A percentile compares a stretch with the other conserved stretches of the same genome.
Evolutionary conservation across 257 asterid genomes (phyloP).

Genomic region (Ajuga chamaepitys): DNA sequence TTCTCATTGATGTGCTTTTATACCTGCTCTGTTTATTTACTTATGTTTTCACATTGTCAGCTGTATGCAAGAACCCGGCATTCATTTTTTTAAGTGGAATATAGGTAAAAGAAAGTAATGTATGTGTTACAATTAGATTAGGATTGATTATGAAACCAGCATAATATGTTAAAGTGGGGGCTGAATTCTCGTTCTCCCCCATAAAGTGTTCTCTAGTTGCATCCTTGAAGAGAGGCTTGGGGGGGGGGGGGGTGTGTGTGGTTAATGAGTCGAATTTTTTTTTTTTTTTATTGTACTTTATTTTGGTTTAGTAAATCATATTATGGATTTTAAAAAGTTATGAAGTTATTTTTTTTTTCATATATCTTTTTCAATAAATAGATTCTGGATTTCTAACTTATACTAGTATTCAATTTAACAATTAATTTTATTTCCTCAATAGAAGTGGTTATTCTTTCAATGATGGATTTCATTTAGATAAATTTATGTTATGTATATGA

Average conservation of each 20-base stretch:
- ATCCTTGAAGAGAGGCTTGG: no score
- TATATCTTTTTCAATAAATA: neutral
- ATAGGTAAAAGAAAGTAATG: neutral
- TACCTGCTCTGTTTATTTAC: neutral
- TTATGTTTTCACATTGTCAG: conserved; percentile 10
- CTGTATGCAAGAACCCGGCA: neutral
- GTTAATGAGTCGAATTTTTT: no score
- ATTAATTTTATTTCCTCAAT: neutral
- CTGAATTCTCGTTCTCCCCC: neutral
- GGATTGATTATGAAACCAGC: neutral
- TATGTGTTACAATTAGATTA: neutral
- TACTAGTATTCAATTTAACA: neutral
- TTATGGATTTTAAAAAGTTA: no score
- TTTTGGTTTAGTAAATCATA: no score
- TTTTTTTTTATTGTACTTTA: no score
- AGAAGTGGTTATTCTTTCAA: neutral
- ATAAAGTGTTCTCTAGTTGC: no score
- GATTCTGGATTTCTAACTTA: neutral
- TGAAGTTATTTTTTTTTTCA: neutral
- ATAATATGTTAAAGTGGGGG: neutral
- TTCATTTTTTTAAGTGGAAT: neutral
- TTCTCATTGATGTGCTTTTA: conserved; percentile 12
- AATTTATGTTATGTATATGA: no score
- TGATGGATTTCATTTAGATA: neutral
- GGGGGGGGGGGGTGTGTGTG: no score